phyloP scores from a whole-genome alignment of 2,329 filamentous ascomycete genomes.

The Aspergillus tanneri region DNA sequence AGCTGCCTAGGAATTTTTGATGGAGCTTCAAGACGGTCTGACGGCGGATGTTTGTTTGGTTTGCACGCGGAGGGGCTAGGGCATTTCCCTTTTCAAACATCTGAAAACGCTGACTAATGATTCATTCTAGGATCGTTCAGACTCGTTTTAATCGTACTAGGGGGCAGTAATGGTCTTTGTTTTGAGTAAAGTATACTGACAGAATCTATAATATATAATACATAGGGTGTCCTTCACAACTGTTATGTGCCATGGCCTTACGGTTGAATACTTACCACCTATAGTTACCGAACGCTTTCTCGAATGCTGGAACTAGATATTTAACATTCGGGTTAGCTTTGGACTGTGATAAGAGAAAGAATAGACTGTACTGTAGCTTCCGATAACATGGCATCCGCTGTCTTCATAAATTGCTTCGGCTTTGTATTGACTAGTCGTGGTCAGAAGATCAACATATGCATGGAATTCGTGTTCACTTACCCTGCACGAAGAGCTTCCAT shows the following conservation, averaged over 20 bases:
- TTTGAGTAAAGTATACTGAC: too few species aligned
- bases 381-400: conserved; percentile 37
- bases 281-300: conserved; percentile 18
- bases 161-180: too few species aligned
- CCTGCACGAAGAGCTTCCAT: conserved; percentile 56
- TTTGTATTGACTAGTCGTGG: conserved; percentile 36
- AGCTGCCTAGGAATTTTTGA: conserved; percentile 41
- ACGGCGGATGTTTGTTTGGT: conserved; percentile 37
- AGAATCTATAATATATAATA: neutral
- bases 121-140: neutral
- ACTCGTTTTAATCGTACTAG: too few species aligned
- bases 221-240: neutral
- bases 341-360: neutral
- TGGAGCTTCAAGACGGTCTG: conserved; percentile 32
- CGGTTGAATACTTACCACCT: conserved; percentile 9
- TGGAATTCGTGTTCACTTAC: conserved; percentile 28
- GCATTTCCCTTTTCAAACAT: conserved; percentile 14
- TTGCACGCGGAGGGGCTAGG: conserved; percentile 38
- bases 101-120: neutral
- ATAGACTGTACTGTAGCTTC: conserved; percentile 30
- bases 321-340: conserved; percentile 2
- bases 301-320: conserved; percentile 24
- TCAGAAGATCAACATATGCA: conserved; percentile 13
- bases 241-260: neutral
- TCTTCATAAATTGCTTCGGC: conserved; percentile 41